phyloP scores from a whole-genome alignment of 2,329 filamentous ascomycete genomes.

The Penicillium griseofulvum region DNA sequence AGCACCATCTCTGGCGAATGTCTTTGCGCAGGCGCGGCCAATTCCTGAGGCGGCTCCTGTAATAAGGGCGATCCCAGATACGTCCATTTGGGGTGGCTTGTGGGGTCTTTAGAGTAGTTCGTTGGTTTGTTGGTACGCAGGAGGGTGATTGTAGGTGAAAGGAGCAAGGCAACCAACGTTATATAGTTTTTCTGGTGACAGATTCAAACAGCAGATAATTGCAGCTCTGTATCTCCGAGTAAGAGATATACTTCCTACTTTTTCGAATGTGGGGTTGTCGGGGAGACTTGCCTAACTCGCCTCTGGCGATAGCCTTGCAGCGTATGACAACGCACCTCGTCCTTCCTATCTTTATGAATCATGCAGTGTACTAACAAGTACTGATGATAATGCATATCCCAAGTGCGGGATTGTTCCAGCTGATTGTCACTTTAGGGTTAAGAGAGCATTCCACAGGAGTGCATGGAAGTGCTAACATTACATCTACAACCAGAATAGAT shows the following conservation, averaged over 20 bases:
- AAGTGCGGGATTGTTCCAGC: neutral
- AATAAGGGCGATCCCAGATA: slow-evolving; percentile 18
- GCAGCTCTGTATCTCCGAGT: neutral
- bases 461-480: neutral
- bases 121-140: neutral
- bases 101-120: neutral
- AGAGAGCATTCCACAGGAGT: neutral
- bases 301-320: neutral
- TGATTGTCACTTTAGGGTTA: neutral
- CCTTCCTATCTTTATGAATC: neutral
- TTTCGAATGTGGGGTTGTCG: slow-evolving; percentile 15
- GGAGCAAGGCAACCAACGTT: neutral
- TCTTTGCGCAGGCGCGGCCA: slow-evolving; percentile 14
- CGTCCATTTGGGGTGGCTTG: slow-evolving; percentile 11
- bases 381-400: neutral
- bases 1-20: slow-evolving; percentile 14
- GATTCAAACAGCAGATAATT: too few relatives aligned
- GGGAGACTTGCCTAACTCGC: slow-evolving; percentile 18
- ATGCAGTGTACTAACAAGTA: neutral
- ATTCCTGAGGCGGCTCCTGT: slow-evolving; percentile 21
- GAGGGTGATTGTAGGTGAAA: neutral
- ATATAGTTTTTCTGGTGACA: neutral
- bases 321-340: neutral
- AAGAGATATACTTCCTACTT: neutral
- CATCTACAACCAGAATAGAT: neutral